Conservation (phyloP, 2,329 filamentous ascomycete species). For the Zymoseptoria passerinii region DNA sequence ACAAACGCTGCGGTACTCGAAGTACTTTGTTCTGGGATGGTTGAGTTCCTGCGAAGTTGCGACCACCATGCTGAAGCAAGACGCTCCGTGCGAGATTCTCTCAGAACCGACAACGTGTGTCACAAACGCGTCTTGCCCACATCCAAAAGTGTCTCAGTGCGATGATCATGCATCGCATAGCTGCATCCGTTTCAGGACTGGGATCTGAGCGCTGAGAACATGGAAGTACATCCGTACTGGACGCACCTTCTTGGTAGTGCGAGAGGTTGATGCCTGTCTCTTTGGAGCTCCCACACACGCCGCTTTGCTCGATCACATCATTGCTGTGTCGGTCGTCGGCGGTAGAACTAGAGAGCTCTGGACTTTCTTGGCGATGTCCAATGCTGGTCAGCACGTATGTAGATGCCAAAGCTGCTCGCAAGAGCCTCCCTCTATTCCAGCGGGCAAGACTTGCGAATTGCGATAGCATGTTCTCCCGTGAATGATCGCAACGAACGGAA, state of each 20-base stretch:
- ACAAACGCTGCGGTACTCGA: too few species aligned
- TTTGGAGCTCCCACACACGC: background rate
- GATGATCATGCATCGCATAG: too few species aligned
- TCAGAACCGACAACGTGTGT: too few species aligned
- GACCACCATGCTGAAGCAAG: too few species aligned
- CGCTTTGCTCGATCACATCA: background rate
- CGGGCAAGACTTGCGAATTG: background rate
- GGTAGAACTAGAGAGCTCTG: background rate
- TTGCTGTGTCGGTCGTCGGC: background rate
- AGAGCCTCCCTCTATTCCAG: background rate
- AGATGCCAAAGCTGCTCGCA: background rate
- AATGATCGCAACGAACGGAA: background rate
- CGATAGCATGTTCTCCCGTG: background rate
- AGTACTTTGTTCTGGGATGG: too few species aligned
- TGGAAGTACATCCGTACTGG: background rate
- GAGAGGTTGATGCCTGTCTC: background rate
- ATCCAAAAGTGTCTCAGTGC: too few species aligned
- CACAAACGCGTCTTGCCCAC: too few species aligned
- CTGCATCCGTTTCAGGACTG: too few species aligned
- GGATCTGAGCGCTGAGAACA: too few species aligned
- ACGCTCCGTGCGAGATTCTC: too few species aligned
- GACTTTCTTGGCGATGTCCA: background rate
- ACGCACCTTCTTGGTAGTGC: background rate
- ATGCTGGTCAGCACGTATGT: background rate
- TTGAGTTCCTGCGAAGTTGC: too few species aligned